A percentile compares a stretch with the other conserved stretches of the same genome.
These are phyloP conservation scores for Neonectria sp. DNA, from an alignment of 2,329 filamentous ascomycete species.

Conservation along the genomic window DNA sequence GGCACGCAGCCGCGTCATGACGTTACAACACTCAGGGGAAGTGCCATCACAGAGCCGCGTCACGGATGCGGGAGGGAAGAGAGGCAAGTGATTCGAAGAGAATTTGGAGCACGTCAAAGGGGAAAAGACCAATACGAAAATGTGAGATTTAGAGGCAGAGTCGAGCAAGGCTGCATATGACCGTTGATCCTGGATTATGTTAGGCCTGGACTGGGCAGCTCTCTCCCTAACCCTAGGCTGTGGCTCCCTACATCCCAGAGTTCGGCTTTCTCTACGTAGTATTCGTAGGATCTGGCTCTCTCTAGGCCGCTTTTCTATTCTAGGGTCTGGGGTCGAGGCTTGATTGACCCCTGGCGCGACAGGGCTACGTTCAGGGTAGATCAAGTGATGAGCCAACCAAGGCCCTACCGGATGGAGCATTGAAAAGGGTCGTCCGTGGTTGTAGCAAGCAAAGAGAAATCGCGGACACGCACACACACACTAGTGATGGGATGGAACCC, in stretches of 20 bases:
- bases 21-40: slow-evolving; percentile 13
- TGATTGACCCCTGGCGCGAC: neutral
- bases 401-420: slow-evolving; percentile 4
- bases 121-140: neutral
- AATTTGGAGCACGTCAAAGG: neutral
- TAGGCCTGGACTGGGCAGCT: neutral
- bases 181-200: neutral
- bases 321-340: neutral
- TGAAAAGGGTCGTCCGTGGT: neutral
- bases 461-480: neutral
- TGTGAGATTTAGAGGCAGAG: neutral
- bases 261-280: too few species aligned
- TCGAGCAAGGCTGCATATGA: neutral
- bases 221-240: neutral
- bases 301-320: neutral
- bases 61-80: neutral
- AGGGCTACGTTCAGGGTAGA: neutral
- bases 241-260: neutral
- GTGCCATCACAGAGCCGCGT: neutral
- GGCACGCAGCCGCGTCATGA: slow-evolving; percentile 32
- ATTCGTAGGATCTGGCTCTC: neutral
- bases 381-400: slow-evolving; percentile 6
- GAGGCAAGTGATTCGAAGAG: neutral
- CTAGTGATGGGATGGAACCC: slow-evolving; percentile 8
- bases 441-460: slow-evolving; percentile 20